These are phyloP conservation scores for Physaria fendleri DNA, from an alignment of 345 rosid species.

Conservation along the genomic window DNA sequence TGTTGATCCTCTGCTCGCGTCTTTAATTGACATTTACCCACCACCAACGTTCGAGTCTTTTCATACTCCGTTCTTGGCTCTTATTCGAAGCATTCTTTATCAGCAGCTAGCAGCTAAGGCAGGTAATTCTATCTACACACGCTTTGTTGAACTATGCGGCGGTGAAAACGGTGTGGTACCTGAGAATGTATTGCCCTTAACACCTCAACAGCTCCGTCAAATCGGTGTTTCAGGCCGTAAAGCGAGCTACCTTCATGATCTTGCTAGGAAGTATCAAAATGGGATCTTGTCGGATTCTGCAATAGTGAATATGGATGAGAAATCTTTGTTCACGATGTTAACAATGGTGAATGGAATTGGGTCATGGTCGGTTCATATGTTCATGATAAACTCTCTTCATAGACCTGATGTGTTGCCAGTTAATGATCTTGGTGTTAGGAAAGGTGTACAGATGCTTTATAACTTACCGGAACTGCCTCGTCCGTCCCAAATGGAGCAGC, in stretches of 20 bases:
- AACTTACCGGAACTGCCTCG: slow-evolving; percentile 78
- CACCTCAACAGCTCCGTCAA: slow-evolving; percentile 80
- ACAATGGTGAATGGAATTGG: slow-evolving; percentile 99
- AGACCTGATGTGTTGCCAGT: slow-evolving; percentile 95
- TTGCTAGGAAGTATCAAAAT: slow-evolving; percentile 82
- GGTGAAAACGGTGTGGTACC: slow-evolving; percentile 74
- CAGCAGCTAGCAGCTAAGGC: slow-evolving; percentile 91
- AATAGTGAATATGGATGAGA: slow-evolving; percentile 88
- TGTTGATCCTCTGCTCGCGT: slow-evolving; percentile 61
- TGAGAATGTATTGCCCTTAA: slow-evolving; percentile 55
- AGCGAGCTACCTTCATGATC: slow-evolving; percentile 90
- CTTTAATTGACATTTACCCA: slow-evolving; percentile 59
- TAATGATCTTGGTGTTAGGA: slow-evolving; percentile 81
- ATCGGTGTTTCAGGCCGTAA: slow-evolving; percentile 91
- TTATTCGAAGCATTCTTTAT: slow-evolving; percentile 79
- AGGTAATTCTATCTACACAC: slow-evolving; percentile 81
- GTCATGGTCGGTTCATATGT: slow-evolving; percentile 98
- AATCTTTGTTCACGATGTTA: slow-evolving; percentile 88
- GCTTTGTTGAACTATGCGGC: slow-evolving; percentile 77
- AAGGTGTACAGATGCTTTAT: slow-evolving; percentile 81
- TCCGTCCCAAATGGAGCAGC: slow-evolving; percentile 86
- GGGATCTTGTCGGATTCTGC: slow-evolving; percentile 79
- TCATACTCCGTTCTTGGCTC: slow-evolving; percentile 76
- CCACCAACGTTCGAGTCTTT: slow-evolving; percentile 78
- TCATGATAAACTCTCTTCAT: slow-evolving; percentile 92